phyloP scores from a whole-genome alignment of 805 yeast genomes.

The Starmerella riodocensis region DNA sequence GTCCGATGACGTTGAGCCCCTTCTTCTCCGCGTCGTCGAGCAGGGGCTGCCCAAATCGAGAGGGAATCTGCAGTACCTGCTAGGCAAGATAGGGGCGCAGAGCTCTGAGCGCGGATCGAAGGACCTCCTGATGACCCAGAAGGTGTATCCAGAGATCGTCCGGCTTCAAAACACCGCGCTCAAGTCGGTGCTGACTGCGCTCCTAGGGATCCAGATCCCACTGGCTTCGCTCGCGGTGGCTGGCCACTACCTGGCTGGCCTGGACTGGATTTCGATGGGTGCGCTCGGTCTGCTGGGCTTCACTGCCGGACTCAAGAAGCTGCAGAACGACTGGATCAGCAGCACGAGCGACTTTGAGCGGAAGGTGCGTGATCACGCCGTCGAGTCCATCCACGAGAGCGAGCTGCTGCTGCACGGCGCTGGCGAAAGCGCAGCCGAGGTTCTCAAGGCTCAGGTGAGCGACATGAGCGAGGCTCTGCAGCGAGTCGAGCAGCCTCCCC shows the following conservation, averaged over 20 bases:
- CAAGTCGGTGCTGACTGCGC: conserved; percentile 21
- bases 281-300: conserved; percentile 28
- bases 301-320: conserved; percentile 27
- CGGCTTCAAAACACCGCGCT: conserved; percentile 26
- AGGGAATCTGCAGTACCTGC: conserved; percentile 23
- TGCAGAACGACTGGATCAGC: conserved; percentile 27
- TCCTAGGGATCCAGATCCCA: conserved; percentile 29
- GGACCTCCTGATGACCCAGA: neutral
- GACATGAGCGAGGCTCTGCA: conserved; percentile 3
- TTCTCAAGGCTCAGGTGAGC: neutral
- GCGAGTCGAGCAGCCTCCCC: too few species aligned
- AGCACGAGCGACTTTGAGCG: conserved; percentile 20
- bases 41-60: conserved; percentile 24
- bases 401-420: conserved; percentile 24
- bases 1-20: conserved; percentile 29
- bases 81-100: conserved; percentile 22
- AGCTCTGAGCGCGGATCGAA: neutral
- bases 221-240: conserved; percentile 23
- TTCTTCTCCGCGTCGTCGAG: conserved; percentile 13
- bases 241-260: conserved; percentile 25
- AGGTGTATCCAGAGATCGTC: conserved; percentile 1
- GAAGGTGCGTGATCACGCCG: conserved; percentile 21
- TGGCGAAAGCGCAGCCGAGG: conserved; percentile 21
- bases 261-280: conserved; percentile 26
- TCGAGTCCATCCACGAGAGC: conserved; percentile 21